Evolutionary conservation across 2,329 filamentous ascomycete species (phyloP), one percentile per base, ranked within the genome.

Genomic region (Ophiostoma sp.): DNA sequence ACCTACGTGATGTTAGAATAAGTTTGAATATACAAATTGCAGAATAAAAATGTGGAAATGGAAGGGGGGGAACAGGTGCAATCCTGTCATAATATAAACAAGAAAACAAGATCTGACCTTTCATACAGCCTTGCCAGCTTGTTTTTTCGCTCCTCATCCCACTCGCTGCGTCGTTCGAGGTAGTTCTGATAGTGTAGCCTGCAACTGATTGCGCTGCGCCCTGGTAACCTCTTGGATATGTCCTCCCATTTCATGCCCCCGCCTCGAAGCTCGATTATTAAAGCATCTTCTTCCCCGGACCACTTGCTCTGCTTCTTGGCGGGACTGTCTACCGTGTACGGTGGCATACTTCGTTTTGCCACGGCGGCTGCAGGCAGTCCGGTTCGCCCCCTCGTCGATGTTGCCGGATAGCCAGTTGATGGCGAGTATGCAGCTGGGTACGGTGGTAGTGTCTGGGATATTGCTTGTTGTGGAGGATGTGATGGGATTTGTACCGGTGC

Each of bases 231-330:
- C 82, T 94, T 96, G 73, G 93, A 96, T 76, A 98, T 97, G 79
- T 98, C 94, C 78, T 98, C 94, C 95, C 94, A 98, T 78, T 98
- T 98, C 93, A 97, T 97, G 10, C 92, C 92, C 75, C 89, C 89
- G 52, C 93, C 92, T 71, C 94, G 88, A 73, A 98, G 86, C 79
- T 96, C 92, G 76, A 97, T 97, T 75, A 97, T 97, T 67, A 95
- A 83, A n/a, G 91, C 88, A 79, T 98, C 93, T 79, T 98, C 94
- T 73, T 97, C 93, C 0, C 90, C 85, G 5, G 92, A 96, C 95
- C 95, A 98, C 80, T 98, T 98, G 77, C 92, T 96, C 79, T 97
- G 93, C 81, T 94, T 96, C 83, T 95, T 96, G 44, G 92, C 91
- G 27, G 92, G 92, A 52, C 89, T 90, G 75, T 89, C 86, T 41